Conservation (phyloP, 805 yeast species). For the Lipomyces kockii region DNA sequence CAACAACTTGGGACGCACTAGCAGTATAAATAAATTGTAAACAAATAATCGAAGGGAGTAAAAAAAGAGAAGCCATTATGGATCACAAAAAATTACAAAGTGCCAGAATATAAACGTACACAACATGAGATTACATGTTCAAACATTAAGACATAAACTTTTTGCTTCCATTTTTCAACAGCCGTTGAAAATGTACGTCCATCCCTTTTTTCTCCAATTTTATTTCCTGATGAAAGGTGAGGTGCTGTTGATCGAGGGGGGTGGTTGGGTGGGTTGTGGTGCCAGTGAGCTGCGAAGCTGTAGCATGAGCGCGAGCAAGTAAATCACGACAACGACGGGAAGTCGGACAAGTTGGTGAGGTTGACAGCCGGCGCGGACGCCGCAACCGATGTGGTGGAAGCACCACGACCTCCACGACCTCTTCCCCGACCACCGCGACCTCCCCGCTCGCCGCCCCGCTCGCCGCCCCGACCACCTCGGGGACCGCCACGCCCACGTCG, state of each 20-base stretch:
- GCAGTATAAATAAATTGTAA: background rate
- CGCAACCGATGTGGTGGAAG: constrained; percentile 42
- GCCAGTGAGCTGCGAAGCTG: background rate
- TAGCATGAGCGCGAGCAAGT: background rate
- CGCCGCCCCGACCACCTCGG: constrained; percentile 32
- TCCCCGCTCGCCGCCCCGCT: constrained; percentile 39
- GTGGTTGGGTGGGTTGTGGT: background rate
- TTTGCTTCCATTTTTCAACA: background rate
- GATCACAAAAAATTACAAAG: background rate
- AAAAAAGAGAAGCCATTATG: background rate
- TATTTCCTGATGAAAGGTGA: background rate
- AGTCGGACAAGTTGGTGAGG: constrained; percentile 28
- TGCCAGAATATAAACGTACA: constrained; percentile 1
- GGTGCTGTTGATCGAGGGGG: background rate
- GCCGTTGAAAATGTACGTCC: background rate
- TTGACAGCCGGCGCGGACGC: constrained; percentile 17
- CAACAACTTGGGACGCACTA: background rate
- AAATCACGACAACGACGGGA: constrained; percentile 28
- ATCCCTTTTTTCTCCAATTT: background rate
- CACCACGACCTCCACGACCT: constrained; percentile 45
- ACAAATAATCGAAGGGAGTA: background rate
- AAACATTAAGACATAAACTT: background rate
- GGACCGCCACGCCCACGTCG: constrained; percentile 25
- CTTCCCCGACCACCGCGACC: constrained; percentile 44
- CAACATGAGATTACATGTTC: background rate